phyloP scores from a whole-genome alignment of 2,329 filamentous ascomycete genomes.

The Talaromyces amestolkiae region DNA sequence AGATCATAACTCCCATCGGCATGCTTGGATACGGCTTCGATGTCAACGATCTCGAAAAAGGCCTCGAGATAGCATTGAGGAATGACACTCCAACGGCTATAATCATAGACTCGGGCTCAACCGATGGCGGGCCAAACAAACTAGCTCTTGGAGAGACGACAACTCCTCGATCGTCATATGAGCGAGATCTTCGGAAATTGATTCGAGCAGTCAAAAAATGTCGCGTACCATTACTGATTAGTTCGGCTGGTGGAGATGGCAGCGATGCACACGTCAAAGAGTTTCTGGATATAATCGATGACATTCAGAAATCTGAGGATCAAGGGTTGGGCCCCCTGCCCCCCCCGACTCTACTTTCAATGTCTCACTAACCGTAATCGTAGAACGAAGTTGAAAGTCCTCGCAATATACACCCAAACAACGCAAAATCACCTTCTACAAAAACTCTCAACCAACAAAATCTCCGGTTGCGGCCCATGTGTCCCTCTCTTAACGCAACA shows the following conservation, averaged over 20 bases:
- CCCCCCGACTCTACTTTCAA: not conserved
- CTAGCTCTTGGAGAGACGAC: constrained; percentile 35
- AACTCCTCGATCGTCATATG: constrained; percentile 39
- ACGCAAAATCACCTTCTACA: not conserved
- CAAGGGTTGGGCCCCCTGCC: not conserved
- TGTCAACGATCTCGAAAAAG: constrained; percentile 43
- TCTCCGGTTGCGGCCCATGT: not conserved
- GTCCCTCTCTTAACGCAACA: constrained; percentile 27
- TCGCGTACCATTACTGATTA: constrained; percentile 37
- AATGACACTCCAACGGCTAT: constrained; percentile 22
- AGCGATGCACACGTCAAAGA: not conserved
- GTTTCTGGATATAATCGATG: not conserved
- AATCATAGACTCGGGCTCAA: constrained; percentile 31
- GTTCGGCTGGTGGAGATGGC: not conserved
- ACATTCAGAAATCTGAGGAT: constrained; percentile 35
- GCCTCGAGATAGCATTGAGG: constrained; percentile 31
- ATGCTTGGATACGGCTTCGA: constrained; percentile 49
- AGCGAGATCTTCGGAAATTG: constrained; percentile 43
- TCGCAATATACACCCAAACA: not conserved
- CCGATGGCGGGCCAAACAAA: constrained; percentile 29
- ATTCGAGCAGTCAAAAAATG: constrained; percentile 36
- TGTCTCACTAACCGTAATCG: not conserved
- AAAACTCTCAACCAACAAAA: not conserved
- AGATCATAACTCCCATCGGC: constrained; percentile 46
- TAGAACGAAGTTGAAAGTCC: not conserved